Conservation (phyloP, 2,329 filamentous ascomycete species). For the Alternaria dauci region DNA sequence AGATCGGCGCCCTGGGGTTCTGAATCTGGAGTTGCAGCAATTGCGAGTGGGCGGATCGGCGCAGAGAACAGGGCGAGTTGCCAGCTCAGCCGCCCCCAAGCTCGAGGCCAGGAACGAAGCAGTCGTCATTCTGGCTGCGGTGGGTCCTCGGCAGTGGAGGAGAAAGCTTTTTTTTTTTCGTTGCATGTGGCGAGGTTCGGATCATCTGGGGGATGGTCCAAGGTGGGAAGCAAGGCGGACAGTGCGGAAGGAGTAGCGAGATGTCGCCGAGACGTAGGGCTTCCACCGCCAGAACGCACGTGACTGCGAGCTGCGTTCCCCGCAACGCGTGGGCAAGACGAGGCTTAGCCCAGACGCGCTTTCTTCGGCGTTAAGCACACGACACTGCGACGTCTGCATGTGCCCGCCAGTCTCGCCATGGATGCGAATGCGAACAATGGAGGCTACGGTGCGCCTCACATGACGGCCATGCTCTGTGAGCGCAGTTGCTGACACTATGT, state of each 20-base stretch:
- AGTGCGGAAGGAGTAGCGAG: slow-evolving; percentile 15
- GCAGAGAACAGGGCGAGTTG: slow-evolving; percentile 5
- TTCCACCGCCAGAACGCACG: slow-evolving; percentile 5
- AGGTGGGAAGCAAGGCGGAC: slow-evolving; percentile 2
- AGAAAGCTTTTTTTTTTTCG: slow-evolving; percentile 17
- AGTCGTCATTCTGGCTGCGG: slow-evolving; percentile 10
- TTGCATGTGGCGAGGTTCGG: slow-evolving; percentile 8
- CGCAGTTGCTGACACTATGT: slow-evolving; percentile 22
- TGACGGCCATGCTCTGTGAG: background rate
- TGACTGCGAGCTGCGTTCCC: slow-evolving; percentile 19
- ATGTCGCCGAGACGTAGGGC: background rate
- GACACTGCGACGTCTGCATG: slow-evolving; percentile 27
- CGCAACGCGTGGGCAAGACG: slow-evolving; percentile 25
- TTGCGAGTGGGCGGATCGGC: slow-evolving; percentile 10
- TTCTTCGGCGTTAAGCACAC: slow-evolving; percentile 24
- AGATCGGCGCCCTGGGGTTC: slow-evolving; percentile 32
- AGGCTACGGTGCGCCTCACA: slow-evolving; percentile 36
- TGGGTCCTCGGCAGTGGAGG: slow-evolving; percentile 8
- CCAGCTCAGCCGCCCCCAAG: slow-evolving; percentile 10
- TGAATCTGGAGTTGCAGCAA: slow-evolving; percentile 22
- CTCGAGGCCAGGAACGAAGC: slow-evolving; percentile 14
- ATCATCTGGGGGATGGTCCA: slow-evolving; percentile 6
- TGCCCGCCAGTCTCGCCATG: slow-evolving; percentile 31
- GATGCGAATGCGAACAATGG: slow-evolving; percentile 33
- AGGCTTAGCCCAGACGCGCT: slow-evolving; percentile 24